Conservation (phyloP, 2,329 filamentous ascomycete species). For the Ceratocystis alfenasii region DNA sequence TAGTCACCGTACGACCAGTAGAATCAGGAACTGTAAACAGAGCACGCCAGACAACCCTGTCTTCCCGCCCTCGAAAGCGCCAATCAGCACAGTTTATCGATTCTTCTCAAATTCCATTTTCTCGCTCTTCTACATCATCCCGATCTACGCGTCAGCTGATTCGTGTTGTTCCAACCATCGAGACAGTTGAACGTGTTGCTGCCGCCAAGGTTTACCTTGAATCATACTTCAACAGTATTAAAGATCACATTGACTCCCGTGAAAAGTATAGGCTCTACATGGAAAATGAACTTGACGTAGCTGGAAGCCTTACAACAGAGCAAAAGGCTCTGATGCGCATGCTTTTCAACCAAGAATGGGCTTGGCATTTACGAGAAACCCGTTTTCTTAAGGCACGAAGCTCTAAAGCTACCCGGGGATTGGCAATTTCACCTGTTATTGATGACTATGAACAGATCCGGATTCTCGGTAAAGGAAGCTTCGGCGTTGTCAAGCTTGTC, state of each 20-base stretch:
- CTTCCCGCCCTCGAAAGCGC: neutral
- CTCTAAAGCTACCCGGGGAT: slow-evolving; percentile 28
- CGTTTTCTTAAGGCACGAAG: slow-evolving; percentile 57
- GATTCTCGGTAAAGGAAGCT: slow-evolving; percentile 83
- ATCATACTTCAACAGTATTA: slow-evolving; percentile 63
- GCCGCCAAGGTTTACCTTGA: slow-evolving; percentile 81
- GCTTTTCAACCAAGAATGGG: slow-evolving; percentile 56
- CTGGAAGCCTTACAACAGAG: slow-evolving; percentile 39
- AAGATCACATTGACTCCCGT: slow-evolving; percentile 36
- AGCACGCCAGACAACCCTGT: neutral
- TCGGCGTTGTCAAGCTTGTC: slow-evolving; percentile 81
- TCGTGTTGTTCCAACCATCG: slow-evolving; percentile 28
- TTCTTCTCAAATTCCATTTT: neutral
- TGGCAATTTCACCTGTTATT: slow-evolving; percentile 13
- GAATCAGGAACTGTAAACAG: slow-evolving; percentile 12
- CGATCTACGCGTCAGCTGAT: neutral
- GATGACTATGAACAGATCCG: slow-evolving; percentile 66
- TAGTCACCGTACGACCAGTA: neutral
- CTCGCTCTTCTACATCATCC: neutral
- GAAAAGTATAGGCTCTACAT: slow-evolving; percentile 29
- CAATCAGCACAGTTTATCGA: neutral
- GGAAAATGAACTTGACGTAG: slow-evolving; percentile 43
- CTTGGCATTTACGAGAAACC: slow-evolving; percentile 59
- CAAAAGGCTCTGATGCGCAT: slow-evolving; percentile 44
- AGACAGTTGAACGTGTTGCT: slow-evolving; percentile 64